Evolutionary conservation across 352 stramenopile species (phyloP).

Genomic region (Pythium volutum): DNA sequence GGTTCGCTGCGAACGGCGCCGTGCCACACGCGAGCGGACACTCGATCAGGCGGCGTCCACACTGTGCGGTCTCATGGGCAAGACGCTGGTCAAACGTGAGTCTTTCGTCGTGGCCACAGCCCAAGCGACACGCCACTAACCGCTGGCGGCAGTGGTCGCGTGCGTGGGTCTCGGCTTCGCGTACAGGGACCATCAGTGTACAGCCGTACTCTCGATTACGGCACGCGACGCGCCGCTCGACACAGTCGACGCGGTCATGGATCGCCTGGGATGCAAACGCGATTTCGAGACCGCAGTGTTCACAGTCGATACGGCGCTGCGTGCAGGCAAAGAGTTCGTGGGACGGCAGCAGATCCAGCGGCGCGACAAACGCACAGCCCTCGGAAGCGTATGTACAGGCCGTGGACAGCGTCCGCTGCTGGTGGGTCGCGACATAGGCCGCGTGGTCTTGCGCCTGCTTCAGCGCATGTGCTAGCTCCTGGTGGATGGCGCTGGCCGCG

Average conservation of each 20-base stretch:
- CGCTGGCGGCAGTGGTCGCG: conserved; percentile 61
- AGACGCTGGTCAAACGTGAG: conserved; percentile 46
- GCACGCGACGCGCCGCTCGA: conserved; percentile 39
- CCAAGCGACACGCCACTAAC: conserved; percentile 39
- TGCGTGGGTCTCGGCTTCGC: conserved; percentile 38
- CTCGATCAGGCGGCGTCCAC: conserved; percentile 38
- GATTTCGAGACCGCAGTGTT: conserved; percentile 36
- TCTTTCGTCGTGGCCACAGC: conserved; percentile 31
- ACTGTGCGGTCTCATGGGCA: conserved; percentile 49
- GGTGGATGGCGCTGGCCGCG: conserved; percentile 26
- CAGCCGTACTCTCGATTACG: conserved; percentile 57
- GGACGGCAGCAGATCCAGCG: conserved; percentile 48
- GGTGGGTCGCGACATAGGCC: conserved; percentile 47
- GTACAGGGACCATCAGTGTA: conserved; percentile 32
- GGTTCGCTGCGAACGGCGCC: conserved; percentile 40
- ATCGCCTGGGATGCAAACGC: conserved; percentile 34
- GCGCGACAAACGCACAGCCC: conserved; percentile 46
- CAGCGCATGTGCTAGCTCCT: conserved; percentile 34
- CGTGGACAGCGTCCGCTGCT: conserved; percentile 37
- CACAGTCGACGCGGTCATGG: conserved; percentile 38
- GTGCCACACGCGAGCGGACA: conserved; percentile 39
- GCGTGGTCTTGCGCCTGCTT: conserved; percentile 44
- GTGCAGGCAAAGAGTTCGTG: conserved; percentile 62
- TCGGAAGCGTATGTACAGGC: conserved; percentile 31
- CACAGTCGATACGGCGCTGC: conserved; percentile 51